Base-by-base conservation (phyloP, 2,329 filamentous ascomycete species). In the Colletotrichum sansevieriae region DNA sequence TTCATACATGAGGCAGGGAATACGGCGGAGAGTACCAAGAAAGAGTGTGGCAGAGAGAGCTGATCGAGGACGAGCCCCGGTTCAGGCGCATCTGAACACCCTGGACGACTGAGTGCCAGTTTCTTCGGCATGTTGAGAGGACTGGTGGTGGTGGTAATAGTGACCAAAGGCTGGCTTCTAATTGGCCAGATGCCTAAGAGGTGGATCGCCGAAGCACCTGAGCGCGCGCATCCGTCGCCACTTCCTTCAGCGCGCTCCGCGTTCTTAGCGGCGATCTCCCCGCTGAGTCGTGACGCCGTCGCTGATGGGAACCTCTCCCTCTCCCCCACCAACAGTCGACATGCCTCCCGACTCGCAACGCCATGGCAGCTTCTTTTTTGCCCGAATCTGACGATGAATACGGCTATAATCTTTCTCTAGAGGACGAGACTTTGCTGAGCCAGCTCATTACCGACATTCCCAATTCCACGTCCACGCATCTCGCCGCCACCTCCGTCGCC, bases 331-430 rank as follows among this genome's bases (percentile, higher is more conserved):
- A 52, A 3, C 20, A 39, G 2, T n/a, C 52, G 59, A 64, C 60
- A 65, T 69, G 70, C 29, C 18, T 57, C 37, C 3, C 0, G 9
- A 13, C 11, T 25, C n/a, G 22, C 33, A 44, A 25, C 18, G 58
- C 33, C 10, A 72, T 72, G 70, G 58, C 68, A 52, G 33, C 22
- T 33, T 47, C 59, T 41, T 43, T 59, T 37, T 51, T 35, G 22
- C 61, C 61, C 65, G 78, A 80, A 69, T 78, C 75, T 70, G 80
- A 83, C 70, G 79, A 76, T 72, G 82, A 85, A 49, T 85, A 83
- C 74, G 82, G 78, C 65, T 85, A 83, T 72, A 81, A 85, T 71
- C 76, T 85, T 49, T 82, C 83, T 3, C 71, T 75, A 1, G 83
- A 86, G 33, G 84, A 86, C 35, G 84, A 86, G 67, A 72, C 81